phyloP scores from a whole-genome alignment of 2,329 filamentous ascomycete species.

The Myotisia sp. region DNA sequence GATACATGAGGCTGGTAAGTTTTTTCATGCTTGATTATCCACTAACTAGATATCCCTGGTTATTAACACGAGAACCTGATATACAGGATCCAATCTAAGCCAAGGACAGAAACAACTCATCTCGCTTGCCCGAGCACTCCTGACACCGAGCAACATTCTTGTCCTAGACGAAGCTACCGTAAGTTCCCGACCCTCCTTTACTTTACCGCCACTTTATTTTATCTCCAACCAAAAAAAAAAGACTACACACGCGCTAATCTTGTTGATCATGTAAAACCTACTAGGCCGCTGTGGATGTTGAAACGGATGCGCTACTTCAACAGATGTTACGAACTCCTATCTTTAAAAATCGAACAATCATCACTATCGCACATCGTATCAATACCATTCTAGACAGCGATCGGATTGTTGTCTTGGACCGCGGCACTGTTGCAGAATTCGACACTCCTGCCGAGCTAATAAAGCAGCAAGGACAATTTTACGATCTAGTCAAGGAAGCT shows the following conservation, averaged over 20 bases:
- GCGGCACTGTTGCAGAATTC: slow-evolving; percentile 81
- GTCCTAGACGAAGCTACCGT: slow-evolving; percentile 95
- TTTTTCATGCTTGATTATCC: not conserved
- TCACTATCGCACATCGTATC: slow-evolving; percentile 95
- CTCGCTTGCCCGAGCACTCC: slow-evolving; percentile 79
- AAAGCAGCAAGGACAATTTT: slow-evolving; percentile 63
- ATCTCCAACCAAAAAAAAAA: not conserved
- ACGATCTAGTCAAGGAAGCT: slow-evolving; percentile 81
- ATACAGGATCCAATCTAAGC: slow-evolving; percentile 75
- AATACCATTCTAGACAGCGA: slow-evolving; percentile 88
- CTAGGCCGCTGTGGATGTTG: slow-evolving; percentile 53
- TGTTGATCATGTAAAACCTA: not conserved
- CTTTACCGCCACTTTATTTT: too few species aligned
- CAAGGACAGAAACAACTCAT: slow-evolving; percentile 90
- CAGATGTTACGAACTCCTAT: slow-evolving; percentile 48
- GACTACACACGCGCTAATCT: not conserved
- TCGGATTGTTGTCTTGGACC: slow-evolving; percentile 83
- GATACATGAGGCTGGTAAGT: slow-evolving; percentile 85
- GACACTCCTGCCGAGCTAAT: slow-evolving; percentile 71
- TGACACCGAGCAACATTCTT: slow-evolving; percentile 92
- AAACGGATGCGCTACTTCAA: slow-evolving; percentile 52
- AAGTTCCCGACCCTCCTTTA: slow-evolving; percentile 16
- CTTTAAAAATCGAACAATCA: slow-evolving; percentile 88
- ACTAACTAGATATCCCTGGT: not conserved
- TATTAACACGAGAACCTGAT: not conserved